phyloP scores from a whole-genome alignment of 2,329 filamentous ascomycete species.

The Colletotrichum falcatum region DNA sequence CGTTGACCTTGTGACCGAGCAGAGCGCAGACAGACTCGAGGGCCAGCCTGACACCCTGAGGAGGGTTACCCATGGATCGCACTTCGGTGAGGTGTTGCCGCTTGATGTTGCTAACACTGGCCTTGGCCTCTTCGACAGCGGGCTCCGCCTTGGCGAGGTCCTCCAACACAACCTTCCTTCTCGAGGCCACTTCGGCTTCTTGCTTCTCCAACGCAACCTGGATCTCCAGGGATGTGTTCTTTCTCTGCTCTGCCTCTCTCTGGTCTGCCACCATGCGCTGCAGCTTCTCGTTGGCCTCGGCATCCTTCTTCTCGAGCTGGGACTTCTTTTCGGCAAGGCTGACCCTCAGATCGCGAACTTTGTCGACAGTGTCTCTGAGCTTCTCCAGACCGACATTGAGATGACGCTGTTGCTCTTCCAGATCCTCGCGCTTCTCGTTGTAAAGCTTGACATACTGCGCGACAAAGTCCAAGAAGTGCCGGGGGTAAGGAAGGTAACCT shows the following conservation, averaged over 20 bases:
- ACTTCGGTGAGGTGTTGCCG: conserved; percentile 97
- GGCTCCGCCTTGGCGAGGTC: conserved; percentile 94
- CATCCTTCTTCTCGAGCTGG: conserved; percentile 92
- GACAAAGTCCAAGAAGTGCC: conserved; percentile 98
- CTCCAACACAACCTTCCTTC: conserved; percentile 84
- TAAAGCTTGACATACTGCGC: conserved; percentile 97
- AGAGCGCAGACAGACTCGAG: conserved; percentile 97
- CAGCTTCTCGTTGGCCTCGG: conserved; percentile 96
- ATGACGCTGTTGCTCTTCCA: conserved; percentile 98
- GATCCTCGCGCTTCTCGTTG: conserved; percentile 97
- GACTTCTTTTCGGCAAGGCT: conserved; percentile 95
- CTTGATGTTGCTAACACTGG: conserved; percentile 99
- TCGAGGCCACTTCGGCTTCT: conserved; percentile 85
- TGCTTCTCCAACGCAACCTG: conserved; percentile 89
- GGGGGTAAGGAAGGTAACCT: conserved; percentile 93
- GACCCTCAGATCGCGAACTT: conserved; percentile 90
- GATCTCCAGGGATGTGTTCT: conserved; percentile 88
- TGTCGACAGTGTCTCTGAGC: conserved; percentile 94
- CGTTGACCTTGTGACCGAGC: conserved; percentile 87
- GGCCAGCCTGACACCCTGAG: conserved; percentile 88
- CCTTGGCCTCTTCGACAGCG: conserved; percentile 91
- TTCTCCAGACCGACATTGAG: conserved; percentile 99
- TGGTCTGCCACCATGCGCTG: conserved; percentile 98
- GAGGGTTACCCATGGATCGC: conserved; percentile 94
- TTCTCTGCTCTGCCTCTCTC: conserved; percentile 91